Conservation (phyloP, 441 rosid species). For the Mallotus japonicus region DNA sequence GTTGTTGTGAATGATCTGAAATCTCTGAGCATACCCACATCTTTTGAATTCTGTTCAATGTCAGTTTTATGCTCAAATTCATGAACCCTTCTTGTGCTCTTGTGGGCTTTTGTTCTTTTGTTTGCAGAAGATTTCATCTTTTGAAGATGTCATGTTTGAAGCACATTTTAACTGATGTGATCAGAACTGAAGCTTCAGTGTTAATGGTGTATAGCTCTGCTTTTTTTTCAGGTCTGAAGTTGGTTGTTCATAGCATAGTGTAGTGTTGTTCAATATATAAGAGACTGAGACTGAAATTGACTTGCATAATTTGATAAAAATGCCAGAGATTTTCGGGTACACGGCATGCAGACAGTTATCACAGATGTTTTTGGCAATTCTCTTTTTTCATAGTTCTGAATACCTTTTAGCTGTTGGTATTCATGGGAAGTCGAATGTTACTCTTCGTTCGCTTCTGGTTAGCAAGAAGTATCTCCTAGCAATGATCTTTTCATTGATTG, state of each 20-base stretch:
- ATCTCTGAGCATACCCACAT: not conserved
- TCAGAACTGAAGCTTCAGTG: slow-evolving; percentile 16
- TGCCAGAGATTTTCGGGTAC: slow-evolving; percentile 55
- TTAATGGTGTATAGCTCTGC: slow-evolving; percentile 21
- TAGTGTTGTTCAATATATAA: not conserved
- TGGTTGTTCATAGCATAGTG: slow-evolving; percentile 8
- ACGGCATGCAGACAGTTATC: slow-evolving; percentile 57
- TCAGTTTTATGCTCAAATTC: not conserved
- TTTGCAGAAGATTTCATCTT: slow-evolving; percentile 20
- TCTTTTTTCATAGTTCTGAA: slow-evolving; percentile 75
- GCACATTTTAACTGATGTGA: slow-evolving; percentile 20
- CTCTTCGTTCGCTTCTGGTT: slow-evolving; percentile 58
- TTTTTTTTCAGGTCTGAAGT: slow-evolving; percentile 42
- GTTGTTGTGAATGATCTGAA: not conserved
- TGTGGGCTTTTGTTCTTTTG: not conserved
- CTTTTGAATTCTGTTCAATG: too few relatives aligned
- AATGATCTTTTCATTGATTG: slow-evolving; percentile 55
- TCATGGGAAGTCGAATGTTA: slow-evolving; percentile 63
- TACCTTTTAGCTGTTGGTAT: slow-evolving; percentile 50
- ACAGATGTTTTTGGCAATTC: slow-evolving; percentile 47
- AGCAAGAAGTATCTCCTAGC: slow-evolving; percentile 62
- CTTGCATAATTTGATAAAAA: slow-evolving; percentile 21
- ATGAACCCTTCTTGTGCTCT: not conserved
- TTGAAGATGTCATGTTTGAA: slow-evolving; percentile 22
- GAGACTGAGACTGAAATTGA: slow-evolving; percentile 14